Evolutionary conservation across 2,329 filamentous ascomycete genomes (phyloP), one percentile per base, ranked within the genome.

Genomic region (Hymenoscyphus infarciens): DNA sequence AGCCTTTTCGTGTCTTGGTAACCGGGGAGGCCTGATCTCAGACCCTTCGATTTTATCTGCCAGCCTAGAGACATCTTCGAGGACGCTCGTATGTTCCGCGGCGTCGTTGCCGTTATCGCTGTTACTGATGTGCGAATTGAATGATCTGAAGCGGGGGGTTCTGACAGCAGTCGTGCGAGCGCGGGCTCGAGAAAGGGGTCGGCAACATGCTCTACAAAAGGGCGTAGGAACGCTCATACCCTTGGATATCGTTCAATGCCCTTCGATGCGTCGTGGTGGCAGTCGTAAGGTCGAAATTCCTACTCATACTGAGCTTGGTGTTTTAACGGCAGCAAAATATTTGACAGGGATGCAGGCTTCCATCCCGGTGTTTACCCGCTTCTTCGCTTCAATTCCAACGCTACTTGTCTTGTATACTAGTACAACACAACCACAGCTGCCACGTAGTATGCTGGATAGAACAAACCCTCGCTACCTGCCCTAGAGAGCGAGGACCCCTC

Each of bases 201-300:
- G 70, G 56, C 70, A 69, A 64, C 72, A 75, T 67, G 69, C 63
- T 65, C 66, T 60, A 42, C 73, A 74, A 33, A 74, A 64, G 57
- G 59, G 53, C 25, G 33, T 61, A 29, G 35, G 45, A 35, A 56
- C 35, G 52, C 55, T 56, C 59, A 61, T 61, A 19, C 52, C 59
- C 53, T 33, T 52, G 10, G n/a, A 22, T 22, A 52, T 11, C 19
- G 19, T 22, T 25, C 19, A 52, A 52, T n/a, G 22, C 45, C 8
- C 45, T 22, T 52, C 45, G 22, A 25, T n/a, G 11, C 19, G 45
- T 13, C 15, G 22, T 25, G 19, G 7, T 52, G 19, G 45, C 19
- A 52, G 45, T 52, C 19, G 10, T 25, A 25, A 22, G 45, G 19
- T 13, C n/a, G 19, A 15, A 22, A 19, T 49, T 22, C 42, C n/a